Conservation (phyloP, 1,139 yeast species). For the Diutina neorugosa region DNA sequence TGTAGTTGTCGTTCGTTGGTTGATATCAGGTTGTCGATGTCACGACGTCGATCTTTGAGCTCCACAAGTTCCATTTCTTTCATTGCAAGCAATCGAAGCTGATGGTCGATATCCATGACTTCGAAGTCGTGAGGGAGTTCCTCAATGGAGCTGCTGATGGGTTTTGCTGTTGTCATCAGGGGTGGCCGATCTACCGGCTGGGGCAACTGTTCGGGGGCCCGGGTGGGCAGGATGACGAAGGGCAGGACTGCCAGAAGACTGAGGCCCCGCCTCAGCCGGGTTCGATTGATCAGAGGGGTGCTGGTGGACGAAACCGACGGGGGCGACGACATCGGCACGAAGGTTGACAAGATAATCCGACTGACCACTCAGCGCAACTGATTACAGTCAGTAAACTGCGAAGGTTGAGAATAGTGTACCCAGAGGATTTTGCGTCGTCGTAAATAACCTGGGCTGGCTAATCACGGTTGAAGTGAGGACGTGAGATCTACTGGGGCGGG, state of each 20-base stretch:
- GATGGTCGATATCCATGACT: not conserved
- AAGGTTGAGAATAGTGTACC: not conserved
- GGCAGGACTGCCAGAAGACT: slow-evolving; percentile 1
- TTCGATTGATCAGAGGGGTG: not conserved
- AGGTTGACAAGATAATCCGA: not conserved
- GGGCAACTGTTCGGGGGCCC: not conserved
- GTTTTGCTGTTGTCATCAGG: not conserved
- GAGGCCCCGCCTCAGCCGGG: not conserved
- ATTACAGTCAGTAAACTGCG: not conserved
- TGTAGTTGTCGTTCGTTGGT: not conserved
- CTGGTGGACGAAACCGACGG: not conserved
- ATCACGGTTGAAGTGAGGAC: not conserved
- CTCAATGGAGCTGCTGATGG: not conserved
- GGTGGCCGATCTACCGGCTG: not conserved
- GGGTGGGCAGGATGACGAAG: not conserved
- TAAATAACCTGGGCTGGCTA: not conserved
- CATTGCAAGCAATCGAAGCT: slow-evolving; percentile 1
- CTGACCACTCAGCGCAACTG: not conserved
- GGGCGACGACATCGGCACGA: not conserved
- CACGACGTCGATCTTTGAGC: not conserved
- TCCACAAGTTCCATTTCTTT: slow-evolving; percentile 2
- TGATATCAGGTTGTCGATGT: not conserved
- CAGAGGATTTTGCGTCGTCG: not conserved
- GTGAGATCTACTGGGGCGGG: not conserved
- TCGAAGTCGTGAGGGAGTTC: not conserved